Evolutionary conservation across 208 protist species (phyloP).

Genomic region (Crithidia bombi): DNA sequence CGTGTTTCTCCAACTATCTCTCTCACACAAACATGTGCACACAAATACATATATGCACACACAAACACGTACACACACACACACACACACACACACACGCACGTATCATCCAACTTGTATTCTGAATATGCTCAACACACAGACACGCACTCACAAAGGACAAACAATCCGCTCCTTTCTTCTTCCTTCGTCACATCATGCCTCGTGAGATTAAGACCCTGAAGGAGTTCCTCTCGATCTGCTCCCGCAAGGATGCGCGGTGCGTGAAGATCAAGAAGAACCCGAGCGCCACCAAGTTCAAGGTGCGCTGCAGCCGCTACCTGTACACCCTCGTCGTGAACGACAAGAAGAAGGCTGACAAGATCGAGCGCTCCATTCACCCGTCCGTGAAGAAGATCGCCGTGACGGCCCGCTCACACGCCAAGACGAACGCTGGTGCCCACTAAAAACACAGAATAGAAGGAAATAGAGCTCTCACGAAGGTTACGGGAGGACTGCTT

Average conservation of each 20-base stretch:
- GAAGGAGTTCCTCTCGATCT: constrained; percentile 94
- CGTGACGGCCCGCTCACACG: constrained; percentile 82
- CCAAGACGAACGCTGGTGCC: constrained; percentile 79
- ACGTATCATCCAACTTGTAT: neutral
- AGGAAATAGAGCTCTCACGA: neutral
- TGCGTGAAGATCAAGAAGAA: constrained; percentile 95
- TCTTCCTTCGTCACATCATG: constrained; percentile 47
- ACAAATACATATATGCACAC: neutral
- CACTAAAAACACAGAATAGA: constrained; percentile 12
- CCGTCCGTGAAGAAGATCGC: constrained; percentile 89
- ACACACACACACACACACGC: neutral
- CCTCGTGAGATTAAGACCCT: constrained; percentile 92
- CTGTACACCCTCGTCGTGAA: constrained; percentile 92
- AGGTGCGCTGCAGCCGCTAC: constrained; percentile 93
- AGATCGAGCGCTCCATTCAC: constrained; percentile 93
- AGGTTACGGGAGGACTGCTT: neutral
- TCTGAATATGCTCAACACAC: constrained; percentile 1
- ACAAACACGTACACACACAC: neutral
- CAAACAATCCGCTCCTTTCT: too few species aligned
- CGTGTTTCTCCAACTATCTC: neutral
- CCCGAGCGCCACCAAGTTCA: constrained; percentile 91
- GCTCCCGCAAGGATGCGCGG: constrained; percentile 91
- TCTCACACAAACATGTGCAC: neutral
- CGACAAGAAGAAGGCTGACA: constrained; percentile 93
- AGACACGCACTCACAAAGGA: too few species aligned